A percentile compares a stretch with the other conserved stretches of the same genome.
phyloP scores from a whole-genome alignment of 2,329 filamentous ascomycete genomes.

The Fusarium tjaetaba region DNA sequence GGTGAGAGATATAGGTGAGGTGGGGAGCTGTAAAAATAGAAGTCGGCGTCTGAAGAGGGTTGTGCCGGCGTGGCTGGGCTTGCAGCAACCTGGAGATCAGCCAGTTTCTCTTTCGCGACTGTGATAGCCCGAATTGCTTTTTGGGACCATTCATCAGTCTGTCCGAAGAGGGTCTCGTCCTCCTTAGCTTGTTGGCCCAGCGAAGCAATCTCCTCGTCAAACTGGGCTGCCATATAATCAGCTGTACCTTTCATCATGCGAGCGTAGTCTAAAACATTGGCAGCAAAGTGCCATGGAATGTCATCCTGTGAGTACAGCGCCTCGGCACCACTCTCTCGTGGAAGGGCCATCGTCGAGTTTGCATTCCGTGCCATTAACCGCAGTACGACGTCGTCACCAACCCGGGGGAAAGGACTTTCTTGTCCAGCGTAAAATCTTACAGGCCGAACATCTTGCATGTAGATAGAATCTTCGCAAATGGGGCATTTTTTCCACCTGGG shows the following conservation, averaged over 20 bases:
- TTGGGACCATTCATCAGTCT: slow-evolving; percentile 91
- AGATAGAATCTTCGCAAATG: slow-evolving; percentile 94
- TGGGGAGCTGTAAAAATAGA: slow-evolving; percentile 88
- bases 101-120: slow-evolving; percentile 78
- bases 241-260: slow-evolving; percentile 94
- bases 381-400: slow-evolving; percentile 90
- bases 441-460: slow-evolving; percentile 87
- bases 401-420: slow-evolving; percentile 80
- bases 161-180: slow-evolving; percentile 89
- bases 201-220: slow-evolving; percentile 79
- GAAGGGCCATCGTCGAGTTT: slow-evolving; percentile 86
- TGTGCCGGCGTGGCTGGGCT: slow-evolving; percentile 30
- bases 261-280: slow-evolving; percentile 93
- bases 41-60: slow-evolving; percentile 59
- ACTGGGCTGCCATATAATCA: slow-evolving; percentile 86
- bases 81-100: slow-evolving; percentile 52
- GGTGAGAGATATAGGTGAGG: slow-evolving; percentile 91
- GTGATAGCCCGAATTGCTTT: slow-evolving; percentile 81
- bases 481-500: slow-evolving; percentile 93
- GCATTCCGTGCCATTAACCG: slow-evolving; percentile 84
- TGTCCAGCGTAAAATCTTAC: slow-evolving; percentile 93
- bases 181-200: slow-evolving; percentile 82
- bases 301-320: slow-evolving; percentile 75
- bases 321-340: slow-evolving; percentile 80
- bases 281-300: slow-evolving; percentile 94